phyloP scores from a whole-genome alignment of 257 asterid species.

The Solanum okadae region DNA sequence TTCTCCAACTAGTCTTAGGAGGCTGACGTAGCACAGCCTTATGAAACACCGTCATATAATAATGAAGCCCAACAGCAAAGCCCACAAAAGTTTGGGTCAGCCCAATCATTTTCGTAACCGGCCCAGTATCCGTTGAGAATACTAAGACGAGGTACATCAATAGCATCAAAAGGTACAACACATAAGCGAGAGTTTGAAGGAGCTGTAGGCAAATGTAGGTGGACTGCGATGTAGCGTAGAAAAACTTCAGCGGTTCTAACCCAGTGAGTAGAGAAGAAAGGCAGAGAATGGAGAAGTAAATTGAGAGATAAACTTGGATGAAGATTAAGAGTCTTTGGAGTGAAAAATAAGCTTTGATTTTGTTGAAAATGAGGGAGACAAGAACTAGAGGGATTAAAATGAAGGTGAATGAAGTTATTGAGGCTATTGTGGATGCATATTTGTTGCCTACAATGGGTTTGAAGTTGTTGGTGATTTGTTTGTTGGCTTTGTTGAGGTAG shows the following conservation, averaged over 20 bases:
- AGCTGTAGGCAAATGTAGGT: slow-evolving; percentile 72
- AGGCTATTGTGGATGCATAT: slow-evolving; percentile 68
- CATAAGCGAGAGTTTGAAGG: slow-evolving; percentile 59
- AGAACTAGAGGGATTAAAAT: slow-evolving; percentile 59
- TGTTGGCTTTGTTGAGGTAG: slow-evolving; percentile 60
- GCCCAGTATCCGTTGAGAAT: slow-evolving; percentile 68
- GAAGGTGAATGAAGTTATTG: slow-evolving; percentile 59
- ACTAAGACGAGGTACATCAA: slow-evolving; percentile 74
- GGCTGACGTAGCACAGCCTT: slow-evolving; percentile 70
- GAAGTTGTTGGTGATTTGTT: slow-evolving; percentile 63
- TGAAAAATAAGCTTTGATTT: slow-evolving; percentile 73
- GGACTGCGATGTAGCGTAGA: slow-evolving; percentile 83
- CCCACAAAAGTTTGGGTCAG: slow-evolving; percentile 85
- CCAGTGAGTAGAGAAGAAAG: slow-evolving; percentile 65
- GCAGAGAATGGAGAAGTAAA: slow-evolving; percentile 74
- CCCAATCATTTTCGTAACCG: slow-evolving; percentile 46
- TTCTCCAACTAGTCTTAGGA: slow-evolving; percentile 78
- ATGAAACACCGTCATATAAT: slow-evolving; percentile 79
- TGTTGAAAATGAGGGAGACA: slow-evolving; percentile 62
- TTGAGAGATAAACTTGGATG: slow-evolving; percentile 71
- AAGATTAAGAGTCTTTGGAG: slow-evolving; percentile 72
- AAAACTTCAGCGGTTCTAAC: slow-evolving; percentile 70
- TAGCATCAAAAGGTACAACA: slow-evolving; percentile 77
- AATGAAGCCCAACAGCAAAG: slow-evolving; percentile 85
- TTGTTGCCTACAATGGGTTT: slow-evolving; percentile 79